Evolutionary conservation across 1,284 basidiomycete species (phyloP).

Genomic region (Boletus chippewaensis): DNA sequence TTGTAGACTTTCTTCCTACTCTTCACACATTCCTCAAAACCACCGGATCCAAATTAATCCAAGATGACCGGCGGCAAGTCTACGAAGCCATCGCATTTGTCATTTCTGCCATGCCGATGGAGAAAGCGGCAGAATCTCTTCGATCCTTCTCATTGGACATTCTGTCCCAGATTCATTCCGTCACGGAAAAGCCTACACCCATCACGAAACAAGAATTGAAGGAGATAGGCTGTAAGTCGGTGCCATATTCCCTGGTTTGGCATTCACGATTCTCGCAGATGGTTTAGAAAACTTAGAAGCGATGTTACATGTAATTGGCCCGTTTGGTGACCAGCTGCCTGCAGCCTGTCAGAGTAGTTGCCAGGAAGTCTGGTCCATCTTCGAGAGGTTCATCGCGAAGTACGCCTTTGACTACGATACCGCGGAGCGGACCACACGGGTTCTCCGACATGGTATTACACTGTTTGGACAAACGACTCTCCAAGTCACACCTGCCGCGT

Average conservation of each 20-base stretch:
- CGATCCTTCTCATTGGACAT: slow-evolving; percentile 79
- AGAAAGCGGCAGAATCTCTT: slow-evolving; percentile 77
- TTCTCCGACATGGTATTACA: slow-evolving; percentile 76
- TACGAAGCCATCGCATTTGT: slow-evolving; percentile 95
- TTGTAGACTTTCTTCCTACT: slow-evolving; percentile 88
- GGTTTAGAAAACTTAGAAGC: slow-evolving; percentile 85
- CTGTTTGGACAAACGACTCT: slow-evolving; percentile 73
- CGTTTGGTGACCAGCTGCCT: slow-evolving; percentile 79
- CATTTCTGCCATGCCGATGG: slow-evolving; percentile 87
- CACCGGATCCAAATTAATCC: slow-evolving; percentile 70
- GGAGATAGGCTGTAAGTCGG: slow-evolving; percentile 53
- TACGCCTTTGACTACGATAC: slow-evolving; percentile 78
- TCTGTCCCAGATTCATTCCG: slow-evolving; percentile 60
- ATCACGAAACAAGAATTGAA: slow-evolving; percentile 61
- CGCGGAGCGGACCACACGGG: slow-evolving; percentile 82
- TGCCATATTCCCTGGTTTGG: not conserved
- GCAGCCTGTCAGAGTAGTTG: slow-evolving; percentile 73
- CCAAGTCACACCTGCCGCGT: slow-evolving; percentile 62
- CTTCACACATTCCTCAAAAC: slow-evolving; percentile 84
- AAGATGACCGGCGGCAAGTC: slow-evolving; percentile 87
- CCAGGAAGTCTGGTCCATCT: slow-evolving; percentile 75
- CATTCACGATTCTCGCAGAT: slow-evolving; percentile 39
- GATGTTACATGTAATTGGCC: slow-evolving; percentile 75
- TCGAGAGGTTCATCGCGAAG: slow-evolving; percentile 75
- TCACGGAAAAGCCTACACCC: slow-evolving; percentile 43